Conservation (phyloP, 306 rosid species). For the Gastrolobium villosum region DNA sequence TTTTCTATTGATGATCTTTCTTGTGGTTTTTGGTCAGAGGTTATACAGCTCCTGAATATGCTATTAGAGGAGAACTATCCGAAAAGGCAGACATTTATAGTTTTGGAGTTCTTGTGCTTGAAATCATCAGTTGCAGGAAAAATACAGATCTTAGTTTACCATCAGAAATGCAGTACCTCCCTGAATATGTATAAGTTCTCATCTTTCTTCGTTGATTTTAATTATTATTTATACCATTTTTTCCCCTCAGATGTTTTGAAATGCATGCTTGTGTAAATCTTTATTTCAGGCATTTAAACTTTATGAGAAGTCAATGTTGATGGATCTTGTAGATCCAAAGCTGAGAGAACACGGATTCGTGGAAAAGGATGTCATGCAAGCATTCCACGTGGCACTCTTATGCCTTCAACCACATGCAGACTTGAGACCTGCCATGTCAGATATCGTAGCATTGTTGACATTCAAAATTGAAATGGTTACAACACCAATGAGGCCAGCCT, state of each 20-base stretch:
- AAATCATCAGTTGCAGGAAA: slow-evolving; percentile 79
- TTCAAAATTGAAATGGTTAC: slow-evolving; percentile 62
- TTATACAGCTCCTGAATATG: slow-evolving; percentile 95
- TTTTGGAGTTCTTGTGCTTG: slow-evolving; percentile 94
- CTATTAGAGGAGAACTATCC: slow-evolving; percentile 86
- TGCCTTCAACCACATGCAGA: slow-evolving; percentile 82
- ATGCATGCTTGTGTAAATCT: background rate
- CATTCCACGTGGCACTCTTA: slow-evolving; percentile 75
- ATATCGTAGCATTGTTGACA: slow-evolving; percentile 78
- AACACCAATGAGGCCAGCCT: slow-evolving; percentile 69
- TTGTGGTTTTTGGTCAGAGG: slow-evolving; percentile 63
- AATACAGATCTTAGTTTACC: slow-evolving; percentile 82
- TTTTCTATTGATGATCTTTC: background rate
- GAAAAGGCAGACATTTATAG: slow-evolving; percentile 94
- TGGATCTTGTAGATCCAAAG: slow-evolving; percentile 71
- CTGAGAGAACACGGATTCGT: slow-evolving; percentile 60
- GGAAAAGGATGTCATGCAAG: slow-evolving; percentile 73
- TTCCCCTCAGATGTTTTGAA: background rate
- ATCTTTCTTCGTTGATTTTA: too few species aligned
- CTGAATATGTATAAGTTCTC: slow-evolving; percentile 34
- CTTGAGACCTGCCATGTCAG: slow-evolving; percentile 88
- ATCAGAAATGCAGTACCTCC: slow-evolving; percentile 87
- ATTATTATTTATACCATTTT: background rate
- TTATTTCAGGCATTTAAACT: slow-evolving; percentile 79
- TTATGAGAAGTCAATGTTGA: slow-evolving; percentile 62